phyloP scores from a whole-genome alignment of 306 rosid species.

The Rosa multiflora region DNA sequence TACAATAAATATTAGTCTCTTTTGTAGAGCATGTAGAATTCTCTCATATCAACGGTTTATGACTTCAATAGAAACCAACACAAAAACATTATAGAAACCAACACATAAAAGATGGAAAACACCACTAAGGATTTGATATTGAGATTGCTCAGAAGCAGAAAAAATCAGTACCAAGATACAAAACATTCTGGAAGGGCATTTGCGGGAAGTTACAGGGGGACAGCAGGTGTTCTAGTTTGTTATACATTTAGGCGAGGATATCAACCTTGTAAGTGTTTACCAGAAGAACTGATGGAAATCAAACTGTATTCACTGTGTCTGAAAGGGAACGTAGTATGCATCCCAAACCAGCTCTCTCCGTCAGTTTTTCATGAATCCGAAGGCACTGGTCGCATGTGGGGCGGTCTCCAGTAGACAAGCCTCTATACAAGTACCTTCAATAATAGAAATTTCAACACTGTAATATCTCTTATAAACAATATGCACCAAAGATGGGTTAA shows the following conservation, averaged over 20 bases:
- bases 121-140: neutral
- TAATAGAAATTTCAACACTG: slow-evolving; percentile 1
- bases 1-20: neutral
- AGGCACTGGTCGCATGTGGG: slow-evolving; percentile 96
- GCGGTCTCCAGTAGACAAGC: slow-evolving; percentile 93
- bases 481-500: neutral
- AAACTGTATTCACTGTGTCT: slow-evolving; percentile 82
- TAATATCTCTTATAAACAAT: neutral
- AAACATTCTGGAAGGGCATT: neutral
- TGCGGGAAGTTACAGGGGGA: neutral
- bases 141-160: neutral
- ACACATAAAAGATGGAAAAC: too few relatives aligned
- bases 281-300: slow-evolving; percentile 19
- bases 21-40: neutral
- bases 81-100: neutral
- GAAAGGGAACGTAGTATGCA: slow-evolving; percentile 89
- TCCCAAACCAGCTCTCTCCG: slow-evolving; percentile 90
- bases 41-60: neutral
- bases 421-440: slow-evolving; percentile 86
- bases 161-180: neutral
- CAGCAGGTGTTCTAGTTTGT: neutral
- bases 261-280: neutral
- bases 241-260: slow-evolving; percentile 20
- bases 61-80: neutral
- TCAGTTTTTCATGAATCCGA: slow-evolving; percentile 83